Evolutionary conservation across 225 moss, liverwort and hornwort species (phyloP).

Genomic region (Polytrichum commune): DNA sequence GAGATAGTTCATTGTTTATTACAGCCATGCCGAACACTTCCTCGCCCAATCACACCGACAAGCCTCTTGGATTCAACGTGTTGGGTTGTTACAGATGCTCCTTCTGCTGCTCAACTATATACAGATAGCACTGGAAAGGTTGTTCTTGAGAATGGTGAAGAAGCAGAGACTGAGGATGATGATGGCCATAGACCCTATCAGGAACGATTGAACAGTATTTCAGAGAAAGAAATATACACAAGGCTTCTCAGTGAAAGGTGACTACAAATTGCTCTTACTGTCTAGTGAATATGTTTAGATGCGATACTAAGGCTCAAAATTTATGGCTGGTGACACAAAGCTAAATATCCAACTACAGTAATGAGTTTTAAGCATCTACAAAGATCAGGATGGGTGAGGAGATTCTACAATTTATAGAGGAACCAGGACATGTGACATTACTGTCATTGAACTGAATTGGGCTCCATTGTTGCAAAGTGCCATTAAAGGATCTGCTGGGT

Average conservation of each 20-base stretch:
- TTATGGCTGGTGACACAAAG: too few relatives aligned
- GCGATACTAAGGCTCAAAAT: too few relatives aligned
- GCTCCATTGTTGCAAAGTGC: too few relatives aligned
- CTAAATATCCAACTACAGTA: too few relatives aligned
- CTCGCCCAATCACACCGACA: constrained; percentile 43
- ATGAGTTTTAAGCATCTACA: too few relatives aligned
- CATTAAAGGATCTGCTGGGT: too few relatives aligned
- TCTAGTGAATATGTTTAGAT: too few relatives aligned
- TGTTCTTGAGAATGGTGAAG: constrained; percentile 32
- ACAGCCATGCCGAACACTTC: constrained; percentile 66
- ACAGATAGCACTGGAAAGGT: constrained; percentile 48
- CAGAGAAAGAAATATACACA: constrained; percentile 52
- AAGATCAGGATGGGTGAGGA: neutral
- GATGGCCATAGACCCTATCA: constrained; percentile 26
- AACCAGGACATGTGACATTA: neutral
- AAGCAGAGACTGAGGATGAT: constrained; percentile 30
- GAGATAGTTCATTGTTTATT: neutral
- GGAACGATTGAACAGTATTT: constrained; percentile 27
- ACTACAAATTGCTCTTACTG: too few relatives aligned
- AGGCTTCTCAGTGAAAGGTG: constrained; percentile 51
- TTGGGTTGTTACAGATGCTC: constrained; percentile 50
- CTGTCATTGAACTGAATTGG: neutral
- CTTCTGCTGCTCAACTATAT: constrained; percentile 49
- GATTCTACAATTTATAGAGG: neutral
- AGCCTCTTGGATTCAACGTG: constrained; percentile 42